These are phyloP conservation scores for Heteromeles arbutifolia DNA, from an alignment of 306 rosid genomes.

Conservation along the genomic window DNA sequence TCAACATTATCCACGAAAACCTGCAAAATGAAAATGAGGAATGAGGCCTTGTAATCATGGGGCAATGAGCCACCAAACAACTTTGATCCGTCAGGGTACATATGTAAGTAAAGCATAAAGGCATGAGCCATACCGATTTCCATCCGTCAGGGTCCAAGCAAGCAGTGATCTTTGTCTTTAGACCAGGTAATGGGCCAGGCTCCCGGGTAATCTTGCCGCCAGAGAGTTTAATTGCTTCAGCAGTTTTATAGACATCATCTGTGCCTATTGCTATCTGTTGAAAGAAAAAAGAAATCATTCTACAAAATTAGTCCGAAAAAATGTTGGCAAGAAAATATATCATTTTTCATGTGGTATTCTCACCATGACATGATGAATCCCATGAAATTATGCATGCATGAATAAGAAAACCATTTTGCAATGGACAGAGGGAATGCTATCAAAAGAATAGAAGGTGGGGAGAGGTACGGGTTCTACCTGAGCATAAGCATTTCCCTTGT, in stretches of 20 bases:
- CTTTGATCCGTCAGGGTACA: neutral
- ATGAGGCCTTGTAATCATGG: neutral
- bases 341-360: neutral
- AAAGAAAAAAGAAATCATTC: conserved; percentile 12
- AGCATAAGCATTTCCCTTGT: conserved; percentile 84
- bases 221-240: conserved; percentile 74
- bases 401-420: conserved; percentile 1
- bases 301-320: conserved; percentile 1
- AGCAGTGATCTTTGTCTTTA: conserved; percentile 75
- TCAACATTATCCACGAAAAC: conserved; percentile 93
- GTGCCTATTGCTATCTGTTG: conserved; percentile 86
- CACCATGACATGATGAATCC: neutral
- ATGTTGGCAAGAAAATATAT: neutral
- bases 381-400: neutral
- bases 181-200: conserved; percentile 84
- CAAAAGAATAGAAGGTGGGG: neutral
- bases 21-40: conserved; percentile 28
- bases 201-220: conserved; percentile 86
- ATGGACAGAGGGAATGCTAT: neutral
- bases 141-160: conserved; percentile 97
- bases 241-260: conserved; percentile 85
- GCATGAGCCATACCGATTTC: conserved; percentile 65
- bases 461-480: conserved; percentile 44
- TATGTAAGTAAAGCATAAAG: neutral
- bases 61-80: neutral